Evolutionary conservation across 139 green algal species (phyloP).

Genomic region (Chlorella sp.): DNA sequence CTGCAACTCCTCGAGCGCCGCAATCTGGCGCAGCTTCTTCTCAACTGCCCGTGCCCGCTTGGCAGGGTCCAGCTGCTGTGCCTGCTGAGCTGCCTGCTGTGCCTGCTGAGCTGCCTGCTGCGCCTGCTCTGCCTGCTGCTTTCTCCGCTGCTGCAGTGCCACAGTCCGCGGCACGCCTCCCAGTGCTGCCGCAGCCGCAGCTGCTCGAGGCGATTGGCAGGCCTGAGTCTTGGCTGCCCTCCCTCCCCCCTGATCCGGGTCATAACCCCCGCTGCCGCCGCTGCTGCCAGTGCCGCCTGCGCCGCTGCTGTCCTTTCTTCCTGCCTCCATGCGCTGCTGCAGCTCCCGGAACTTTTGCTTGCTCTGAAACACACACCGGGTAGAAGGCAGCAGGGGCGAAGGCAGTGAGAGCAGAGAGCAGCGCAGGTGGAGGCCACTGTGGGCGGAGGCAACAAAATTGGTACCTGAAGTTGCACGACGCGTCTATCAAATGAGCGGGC

Average conservation of each 20-base stretch:
- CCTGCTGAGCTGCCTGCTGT: background rate
- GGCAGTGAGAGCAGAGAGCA: background rate
- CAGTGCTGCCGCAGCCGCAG: background rate
- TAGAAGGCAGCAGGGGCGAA: background rate
- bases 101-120: background rate
- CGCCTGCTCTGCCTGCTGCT: background rate
- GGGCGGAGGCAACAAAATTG: background rate
- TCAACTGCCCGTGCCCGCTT: background rate
- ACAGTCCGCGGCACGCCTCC: background rate
- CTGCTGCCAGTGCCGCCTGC: background rate
- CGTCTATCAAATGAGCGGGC: background rate
- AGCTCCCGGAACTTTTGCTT: background rate
- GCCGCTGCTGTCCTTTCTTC: background rate
- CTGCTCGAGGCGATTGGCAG: background rate
- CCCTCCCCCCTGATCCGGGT: background rate
- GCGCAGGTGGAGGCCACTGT: background rate
- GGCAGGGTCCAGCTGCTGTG: background rate
- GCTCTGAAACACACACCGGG: background rate
- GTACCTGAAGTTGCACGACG: background rate
- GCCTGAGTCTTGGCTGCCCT: background rate
- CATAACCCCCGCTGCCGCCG: no score
- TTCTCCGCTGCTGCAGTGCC: background rate
- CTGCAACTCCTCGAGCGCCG: background rate
- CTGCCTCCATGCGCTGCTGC: background rate
- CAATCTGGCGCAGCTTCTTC: background rate